Conservation (phyloP, 192 early-diverging fungal species). For the Backusella tuberculispora region DNA sequence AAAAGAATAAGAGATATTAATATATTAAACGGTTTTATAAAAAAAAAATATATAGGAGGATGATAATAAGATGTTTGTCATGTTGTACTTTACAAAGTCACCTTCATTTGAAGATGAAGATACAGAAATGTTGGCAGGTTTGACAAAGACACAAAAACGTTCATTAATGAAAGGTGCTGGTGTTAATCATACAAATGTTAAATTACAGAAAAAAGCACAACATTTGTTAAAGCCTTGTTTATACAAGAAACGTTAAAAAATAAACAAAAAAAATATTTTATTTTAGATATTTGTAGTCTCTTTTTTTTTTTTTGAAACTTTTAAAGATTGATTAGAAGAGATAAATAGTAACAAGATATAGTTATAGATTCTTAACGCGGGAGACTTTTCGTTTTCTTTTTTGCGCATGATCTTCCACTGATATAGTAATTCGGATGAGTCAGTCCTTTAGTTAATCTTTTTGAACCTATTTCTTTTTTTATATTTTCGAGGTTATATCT, state of each 20-base stretch:
- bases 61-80: constrained; percentile 94
- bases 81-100: constrained; percentile 81
- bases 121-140: constrained; percentile 41
- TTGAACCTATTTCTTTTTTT: no score
- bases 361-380: no score
- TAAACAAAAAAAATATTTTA: not conserved
- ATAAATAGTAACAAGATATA: no score
- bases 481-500: no score
- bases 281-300: not conserved
- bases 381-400: no score
- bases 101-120: constrained; percentile 24
- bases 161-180: constrained; percentile 41
- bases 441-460: no score
- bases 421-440: no score
- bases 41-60: constrained; percentile 55
- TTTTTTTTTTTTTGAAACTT: no score
- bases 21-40: not conserved
- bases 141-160: constrained; percentile 50
- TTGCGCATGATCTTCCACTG: no score
- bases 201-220: constrained; percentile 43
- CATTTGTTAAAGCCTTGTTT: constrained; percentile 62
- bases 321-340: no score
- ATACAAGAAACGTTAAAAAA: constrained; percentile 48
- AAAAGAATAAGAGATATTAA: no score
- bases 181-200: constrained; percentile 15